Conservation (phyloP, 208 protist species). For the Vickermania ingenoplastis region DNA sequence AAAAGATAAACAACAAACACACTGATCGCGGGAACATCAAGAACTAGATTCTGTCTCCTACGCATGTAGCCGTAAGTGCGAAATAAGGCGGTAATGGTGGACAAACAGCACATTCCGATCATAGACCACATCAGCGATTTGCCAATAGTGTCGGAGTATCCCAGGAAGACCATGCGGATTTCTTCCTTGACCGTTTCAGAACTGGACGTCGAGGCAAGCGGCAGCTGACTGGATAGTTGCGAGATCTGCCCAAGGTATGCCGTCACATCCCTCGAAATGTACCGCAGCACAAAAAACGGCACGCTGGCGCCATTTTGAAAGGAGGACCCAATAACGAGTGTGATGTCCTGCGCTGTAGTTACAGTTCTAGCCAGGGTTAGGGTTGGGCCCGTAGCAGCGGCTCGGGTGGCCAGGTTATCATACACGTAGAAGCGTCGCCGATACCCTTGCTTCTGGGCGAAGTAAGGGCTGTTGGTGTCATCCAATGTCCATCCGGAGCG, state of each 20-base stretch:
- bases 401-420: constrained; percentile 42
- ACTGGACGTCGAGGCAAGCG: constrained; percentile 6
- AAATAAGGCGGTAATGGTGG: constrained; percentile 53
- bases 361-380: constrained; percentile 12
- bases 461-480: constrained; percentile 1
- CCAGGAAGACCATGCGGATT: constrained; percentile 29
- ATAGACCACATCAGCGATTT: constrained; percentile 38
- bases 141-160: constrained; percentile 17
- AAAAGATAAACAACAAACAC: constrained; percentile 70
- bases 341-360: constrained; percentile 20
- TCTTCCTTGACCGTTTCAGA: constrained; percentile 12
- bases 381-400: neutral
- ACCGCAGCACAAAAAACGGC: constrained; percentile 50
- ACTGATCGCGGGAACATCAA: constrained; percentile 32
- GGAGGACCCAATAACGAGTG: constrained; percentile 17
- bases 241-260: constrained; percentile 1
- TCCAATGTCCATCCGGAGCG: constrained; percentile 5
- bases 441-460: constrained; percentile 10
- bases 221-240: neutral
- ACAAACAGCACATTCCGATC: constrained; percentile 41
- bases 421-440: constrained; percentile 60
- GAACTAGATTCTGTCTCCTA: constrained; percentile 56
- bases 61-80: constrained; percentile 79
- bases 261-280: constrained; percentile 28
- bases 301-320: neutral